These are phyloP conservation scores for Solanum bukasovii DNA, from an alignment of 257 asterid species.

Conservation along the genomic window DNA sequence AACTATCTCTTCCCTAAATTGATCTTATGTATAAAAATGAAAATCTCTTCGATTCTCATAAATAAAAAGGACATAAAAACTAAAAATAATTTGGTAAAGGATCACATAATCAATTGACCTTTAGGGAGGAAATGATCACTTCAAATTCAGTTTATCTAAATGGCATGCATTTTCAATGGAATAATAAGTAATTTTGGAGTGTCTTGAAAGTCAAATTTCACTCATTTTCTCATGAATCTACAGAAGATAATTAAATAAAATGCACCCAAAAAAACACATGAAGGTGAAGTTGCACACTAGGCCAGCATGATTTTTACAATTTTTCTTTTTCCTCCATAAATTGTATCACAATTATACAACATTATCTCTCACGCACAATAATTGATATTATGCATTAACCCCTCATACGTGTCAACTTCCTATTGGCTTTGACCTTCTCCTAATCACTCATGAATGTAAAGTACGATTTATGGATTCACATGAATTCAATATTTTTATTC, in stretches of 20 bases:
- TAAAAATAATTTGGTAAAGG: background rate
- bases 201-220: background rate
- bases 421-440: background rate
- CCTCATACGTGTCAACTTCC: background rate
- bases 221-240: background rate
- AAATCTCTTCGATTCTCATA: no score
- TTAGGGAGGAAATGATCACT: background rate
- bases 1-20: no score
- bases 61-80: background rate
- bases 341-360: background rate
- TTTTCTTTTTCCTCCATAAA: background rate
- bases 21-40: no score
- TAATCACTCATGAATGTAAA: background rate
- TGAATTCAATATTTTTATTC: background rate
- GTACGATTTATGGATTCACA: background rate
- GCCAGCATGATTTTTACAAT: background rate
- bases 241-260: background rate
- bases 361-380: background rate
- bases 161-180: background rate
- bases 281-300: background rate
- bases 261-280: background rate
- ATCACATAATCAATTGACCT: background rate
- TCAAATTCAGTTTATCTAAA: background rate
- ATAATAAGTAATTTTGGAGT: background rate
- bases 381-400: background rate